Conservation (phyloP, 1,284 basidiomycete species). For the Garcileccinum viscosum region DNA sequence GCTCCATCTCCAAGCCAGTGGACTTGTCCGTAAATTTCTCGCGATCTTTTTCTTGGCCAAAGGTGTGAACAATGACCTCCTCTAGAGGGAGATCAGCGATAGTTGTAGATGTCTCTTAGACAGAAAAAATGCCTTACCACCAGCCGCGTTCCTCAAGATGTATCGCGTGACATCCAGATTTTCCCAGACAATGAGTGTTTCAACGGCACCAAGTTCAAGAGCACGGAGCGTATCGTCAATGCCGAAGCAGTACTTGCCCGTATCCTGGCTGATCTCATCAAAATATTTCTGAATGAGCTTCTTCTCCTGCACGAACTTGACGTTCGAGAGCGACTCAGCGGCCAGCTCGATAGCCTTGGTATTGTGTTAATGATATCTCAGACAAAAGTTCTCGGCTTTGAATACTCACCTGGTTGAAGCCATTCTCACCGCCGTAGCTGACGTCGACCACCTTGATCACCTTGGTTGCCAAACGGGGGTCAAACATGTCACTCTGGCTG, state of each 20-base stretch:
- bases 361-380: conserved; percentile 13
- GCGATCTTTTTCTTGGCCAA: conserved; percentile 87
- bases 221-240: conserved; percentile 97
- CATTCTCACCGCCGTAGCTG: conserved; percentile 98
- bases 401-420: conserved; percentile 87
- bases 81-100: conserved; percentile 50
- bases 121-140: conserved; percentile 58
- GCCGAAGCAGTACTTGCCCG: conserved; percentile 98
- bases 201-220: conserved; percentile 95
- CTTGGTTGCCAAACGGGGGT: conserved; percentile 86
- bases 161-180: conserved; percentile 90
- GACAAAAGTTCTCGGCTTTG: neutral
- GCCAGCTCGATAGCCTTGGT: conserved; percentile 93
- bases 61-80: conserved; percentile 83
- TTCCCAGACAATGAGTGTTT: conserved; percentile 99
- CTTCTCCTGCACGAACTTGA: conserved; percentile 99
- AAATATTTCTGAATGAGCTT: conserved; percentile 97
- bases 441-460: conserved; percentile 98
- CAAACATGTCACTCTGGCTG: conserved; percentile 96
- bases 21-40: conserved; percentile 96
- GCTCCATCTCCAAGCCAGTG: conserved; percentile 96
- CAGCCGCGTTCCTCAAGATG: conserved; percentile 86
- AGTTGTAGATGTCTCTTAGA: neutral
- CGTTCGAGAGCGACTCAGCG: conserved; percentile 93
- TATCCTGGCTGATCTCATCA: conserved; percentile 99